Evolutionary conservation across 2,329 filamentous ascomycete species (phyloP).

Genomic region (Tolypocladium ovalisporum): DNA sequence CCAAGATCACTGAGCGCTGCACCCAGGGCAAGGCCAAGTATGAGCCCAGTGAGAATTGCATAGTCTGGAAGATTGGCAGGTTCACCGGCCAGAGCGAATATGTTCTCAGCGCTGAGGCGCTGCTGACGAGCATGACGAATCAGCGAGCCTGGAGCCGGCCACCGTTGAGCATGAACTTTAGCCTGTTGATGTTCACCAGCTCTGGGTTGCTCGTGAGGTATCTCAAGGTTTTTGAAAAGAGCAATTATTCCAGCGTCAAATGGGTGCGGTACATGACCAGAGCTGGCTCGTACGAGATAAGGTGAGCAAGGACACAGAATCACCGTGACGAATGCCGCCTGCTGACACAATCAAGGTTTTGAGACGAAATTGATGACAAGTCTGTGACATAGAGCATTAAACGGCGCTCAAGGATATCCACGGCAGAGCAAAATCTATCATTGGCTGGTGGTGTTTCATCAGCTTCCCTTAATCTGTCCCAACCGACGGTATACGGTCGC

Average conservation of each 20-base stretch:
- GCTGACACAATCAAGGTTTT: slow-evolving; percentile 21
- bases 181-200: slow-evolving; percentile 94
- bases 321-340: too few relatives aligned
- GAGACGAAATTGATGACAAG: slow-evolving; percentile 5
- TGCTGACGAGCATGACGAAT: slow-evolving; percentile 92
- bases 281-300: slow-evolving; percentile 93
- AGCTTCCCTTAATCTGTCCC: neutral
- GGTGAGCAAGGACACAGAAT: slow-evolving; percentile 36
- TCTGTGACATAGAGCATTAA: slow-evolving; percentile 4
- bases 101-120: slow-evolving; percentile 86
- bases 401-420: slow-evolving; percentile 6
- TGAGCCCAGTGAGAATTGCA: slow-evolving; percentile 94
- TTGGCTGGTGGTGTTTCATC: neutral
- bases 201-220: slow-evolving; percentile 87
- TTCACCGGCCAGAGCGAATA: slow-evolving; percentile 98
- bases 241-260: slow-evolving; percentile 96
- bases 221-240: slow-evolving; percentile 98
- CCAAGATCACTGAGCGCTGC: slow-evolving; percentile 82
- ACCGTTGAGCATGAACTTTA: slow-evolving; percentile 84
- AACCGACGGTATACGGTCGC: neutral
- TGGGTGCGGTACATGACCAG: slow-evolving; percentile 99
- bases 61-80: slow-evolving; percentile 97
- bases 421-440: slow-evolving; percentile 1
- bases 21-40: slow-evolving; percentile 97
- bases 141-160: slow-evolving; percentile 95